These are phyloP conservation scores for Wickerhamiella sergipiensis DNA, from an alignment of 805 yeast genomes.

Conservation along the genomic window DNA sequence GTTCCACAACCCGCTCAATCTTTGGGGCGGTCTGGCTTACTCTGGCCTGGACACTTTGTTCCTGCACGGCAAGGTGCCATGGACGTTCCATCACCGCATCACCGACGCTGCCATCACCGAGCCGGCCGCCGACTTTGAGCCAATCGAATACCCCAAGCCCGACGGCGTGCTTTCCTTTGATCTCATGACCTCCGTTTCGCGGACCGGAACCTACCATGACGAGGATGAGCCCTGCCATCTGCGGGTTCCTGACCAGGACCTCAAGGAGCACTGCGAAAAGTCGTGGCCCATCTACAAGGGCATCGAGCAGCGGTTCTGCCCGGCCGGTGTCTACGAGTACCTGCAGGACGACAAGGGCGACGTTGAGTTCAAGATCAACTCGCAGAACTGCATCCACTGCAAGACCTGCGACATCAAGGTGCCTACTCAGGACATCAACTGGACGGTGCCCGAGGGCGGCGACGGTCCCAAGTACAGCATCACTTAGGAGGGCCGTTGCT, in stretches of 20 bases:
- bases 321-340: conserved; percentile 97
- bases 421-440: conserved; percentile 84
- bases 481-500: too few species aligned
- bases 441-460: conserved; percentile 99
- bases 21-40: conserved; percentile 67
- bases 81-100: conserved; percentile 61
- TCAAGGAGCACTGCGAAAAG: conserved; percentile 46
- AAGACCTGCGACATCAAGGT: conserved; percentile 97
- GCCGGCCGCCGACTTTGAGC: conserved; percentile 48
- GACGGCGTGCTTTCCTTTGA: conserved; percentile 91
- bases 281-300: conserved; percentile 74
- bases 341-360: conserved; percentile 50
- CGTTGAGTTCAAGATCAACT: conserved; percentile 80
- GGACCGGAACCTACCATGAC: conserved; percentile 93
- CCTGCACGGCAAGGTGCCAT: conserved; percentile 68
- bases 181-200: conserved; percentile 80
- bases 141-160: conserved; percentile 88
- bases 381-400: conserved; percentile 97
- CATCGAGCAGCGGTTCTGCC: conserved; percentile 84
- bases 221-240: conserved; percentile 89
- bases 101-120: conserved; percentile 65
- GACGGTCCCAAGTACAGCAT: conserved; percentile 94
- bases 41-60: conserved; percentile 76
- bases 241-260: conserved; percentile 31
- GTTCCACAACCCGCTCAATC: conserved; percentile 61